A percentile compares a stretch with the other conserved stretches of the same genome.
Conservation (phyloP, 1,284 basidiomycete species). For the Leccinum laetum region DNA sequence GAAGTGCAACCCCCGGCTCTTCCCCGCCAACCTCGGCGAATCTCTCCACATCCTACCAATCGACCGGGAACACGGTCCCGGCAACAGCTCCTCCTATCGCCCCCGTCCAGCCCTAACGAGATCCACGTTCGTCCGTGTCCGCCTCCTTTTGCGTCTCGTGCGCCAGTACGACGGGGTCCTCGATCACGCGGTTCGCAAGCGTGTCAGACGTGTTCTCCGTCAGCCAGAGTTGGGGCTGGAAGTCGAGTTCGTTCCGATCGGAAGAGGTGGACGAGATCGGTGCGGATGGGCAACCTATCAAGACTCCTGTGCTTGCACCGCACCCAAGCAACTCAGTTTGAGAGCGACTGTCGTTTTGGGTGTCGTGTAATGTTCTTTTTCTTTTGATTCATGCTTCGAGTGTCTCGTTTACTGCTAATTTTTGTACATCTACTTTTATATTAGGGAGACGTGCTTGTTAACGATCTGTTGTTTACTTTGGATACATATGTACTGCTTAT, state of each 20-base stretch:
- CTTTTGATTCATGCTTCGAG: constrained; percentile 9
- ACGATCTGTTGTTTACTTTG: constrained; percentile 1
- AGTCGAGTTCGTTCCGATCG: constrained; percentile 62
- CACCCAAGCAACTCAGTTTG: constrained; percentile 55
- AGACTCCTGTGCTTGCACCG: constrained; percentile 29
- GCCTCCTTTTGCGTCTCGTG: constrained; percentile 88
- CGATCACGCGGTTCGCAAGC: constrained; percentile 82
- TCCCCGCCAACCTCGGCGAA: constrained; percentile 20
- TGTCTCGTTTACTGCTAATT: neutral
- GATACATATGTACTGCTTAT: neutral
- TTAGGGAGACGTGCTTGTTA: neutral
- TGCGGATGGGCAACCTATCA: constrained; percentile 38
- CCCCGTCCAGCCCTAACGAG: constrained; percentile 70
- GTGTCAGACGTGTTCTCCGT: constrained; percentile 30
- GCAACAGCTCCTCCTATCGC: constrained; percentile 42
- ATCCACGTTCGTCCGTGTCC: constrained; percentile 64
- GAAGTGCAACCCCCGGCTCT: constrained; percentile 36
- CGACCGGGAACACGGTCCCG: constrained; percentile 32
- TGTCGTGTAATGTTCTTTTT: constrained; percentile 47
- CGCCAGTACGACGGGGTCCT: constrained; percentile 78
- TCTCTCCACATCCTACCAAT: constrained; percentile 25
- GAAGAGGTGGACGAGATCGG: constrained; percentile 55
- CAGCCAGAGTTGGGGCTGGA: constrained; percentile 85
- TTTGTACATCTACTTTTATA: neutral
- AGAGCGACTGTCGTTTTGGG: constrained; percentile 77